Percentiles rank a stretch among this genome's conserved stretches.
Conservation (phyloP, 495 filamentous ascomycete genomes). For the Neurospora sp. region DNA sequence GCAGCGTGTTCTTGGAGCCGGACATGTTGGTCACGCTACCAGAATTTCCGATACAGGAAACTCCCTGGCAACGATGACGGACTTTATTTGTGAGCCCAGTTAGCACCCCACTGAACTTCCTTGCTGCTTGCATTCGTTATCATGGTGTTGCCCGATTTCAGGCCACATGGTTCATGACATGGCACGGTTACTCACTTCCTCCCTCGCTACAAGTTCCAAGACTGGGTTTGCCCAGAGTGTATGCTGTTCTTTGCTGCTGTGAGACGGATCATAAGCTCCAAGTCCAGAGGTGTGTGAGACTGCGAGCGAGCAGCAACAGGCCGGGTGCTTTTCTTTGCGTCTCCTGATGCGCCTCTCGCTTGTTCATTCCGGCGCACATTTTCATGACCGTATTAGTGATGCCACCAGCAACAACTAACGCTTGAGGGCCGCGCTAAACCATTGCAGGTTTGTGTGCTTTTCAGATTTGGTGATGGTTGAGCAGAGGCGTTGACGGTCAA, state of each 20-base stretch:
- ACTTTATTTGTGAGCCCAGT: background rate
- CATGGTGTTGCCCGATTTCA: background rate
- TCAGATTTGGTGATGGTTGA: background rate
- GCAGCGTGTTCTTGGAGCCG: background rate
- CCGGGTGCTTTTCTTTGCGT: background rate
- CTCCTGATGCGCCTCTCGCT: background rate
- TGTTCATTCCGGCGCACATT: background rate
- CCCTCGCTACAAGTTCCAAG: background rate
- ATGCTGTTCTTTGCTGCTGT: background rate
- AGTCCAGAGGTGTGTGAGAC: background rate
- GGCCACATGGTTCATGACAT: background rate
- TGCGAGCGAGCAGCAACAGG: background rate
- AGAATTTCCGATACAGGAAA: background rate
- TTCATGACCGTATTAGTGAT: background rate
- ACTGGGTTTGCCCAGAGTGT: background rate
- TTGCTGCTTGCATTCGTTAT: background rate
- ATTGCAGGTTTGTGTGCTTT: background rate
- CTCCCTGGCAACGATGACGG: background rate
- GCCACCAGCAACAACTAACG: background rate
- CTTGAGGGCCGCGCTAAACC: background rate
- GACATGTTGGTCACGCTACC: background rate
- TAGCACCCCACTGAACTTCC: background rate
- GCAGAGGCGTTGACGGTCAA: background rate
- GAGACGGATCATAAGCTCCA: background rate
- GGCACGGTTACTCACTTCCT: background rate